Conservation (phyloP, 31 red algal genomes). For the Asparagopsis taxiformis region DNA sequence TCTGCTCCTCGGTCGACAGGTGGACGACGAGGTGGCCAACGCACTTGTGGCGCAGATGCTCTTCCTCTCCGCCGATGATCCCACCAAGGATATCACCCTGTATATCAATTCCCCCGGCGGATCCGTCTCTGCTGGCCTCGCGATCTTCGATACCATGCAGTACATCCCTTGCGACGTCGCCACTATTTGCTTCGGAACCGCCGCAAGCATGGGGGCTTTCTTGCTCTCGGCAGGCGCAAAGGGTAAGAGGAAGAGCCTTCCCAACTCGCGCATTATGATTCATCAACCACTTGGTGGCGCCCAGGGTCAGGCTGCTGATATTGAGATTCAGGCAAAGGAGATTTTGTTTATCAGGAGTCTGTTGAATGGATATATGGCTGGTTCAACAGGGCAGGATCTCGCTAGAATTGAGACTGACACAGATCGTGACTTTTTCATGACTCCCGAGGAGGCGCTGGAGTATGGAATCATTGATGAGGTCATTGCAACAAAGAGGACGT, state of each 20-base stretch:
- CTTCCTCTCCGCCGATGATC: constrained; percentile 81
- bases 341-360: constrained; percentile 76
- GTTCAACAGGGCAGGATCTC: constrained; percentile 72
- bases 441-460: constrained; percentile 80
- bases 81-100: constrained; percentile 84
- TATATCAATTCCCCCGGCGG: constrained; percentile 94
- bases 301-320: constrained; percentile 88
- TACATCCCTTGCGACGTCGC: constrained; percentile 91
- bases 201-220: constrained; percentile 92
- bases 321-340: constrained; percentile 88
- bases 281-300: constrained; percentile 89
- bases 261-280: constrained; percentile 95
- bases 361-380: constrained; percentile 78
- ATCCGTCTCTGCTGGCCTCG: constrained; percentile 80
- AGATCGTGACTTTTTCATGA: constrained; percentile 95
- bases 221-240: constrained; percentile 84
- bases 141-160: constrained; percentile 93
- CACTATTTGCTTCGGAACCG: constrained; percentile 87
- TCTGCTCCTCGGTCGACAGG: constrained; percentile 76
- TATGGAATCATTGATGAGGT: constrained; percentile 94
- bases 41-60: constrained; percentile 90
- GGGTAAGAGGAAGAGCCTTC: constrained; percentile 88
- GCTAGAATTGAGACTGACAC: constrained; percentile 80
- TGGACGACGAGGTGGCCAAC: constrained; percentile 92
- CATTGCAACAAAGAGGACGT: constrained; percentile 56